Conservation (phyloP, 768 basidiomycete species). For the Gymnopilus junonius region DNA sequence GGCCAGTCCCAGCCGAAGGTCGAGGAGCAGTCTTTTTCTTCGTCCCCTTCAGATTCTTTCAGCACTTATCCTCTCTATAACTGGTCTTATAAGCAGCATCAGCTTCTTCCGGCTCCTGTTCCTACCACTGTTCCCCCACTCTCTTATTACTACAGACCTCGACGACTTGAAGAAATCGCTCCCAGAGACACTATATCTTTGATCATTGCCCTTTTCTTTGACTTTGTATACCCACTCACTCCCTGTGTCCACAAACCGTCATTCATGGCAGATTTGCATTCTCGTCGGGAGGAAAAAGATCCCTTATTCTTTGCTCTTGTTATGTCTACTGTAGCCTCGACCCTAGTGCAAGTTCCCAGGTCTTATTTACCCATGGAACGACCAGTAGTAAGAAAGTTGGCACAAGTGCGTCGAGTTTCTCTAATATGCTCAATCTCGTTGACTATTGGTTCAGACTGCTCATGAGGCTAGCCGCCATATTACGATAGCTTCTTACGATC, state of each 20-base stretch:
- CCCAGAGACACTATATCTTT: conserved; percentile 80
- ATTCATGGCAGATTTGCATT: conserved; percentile 88
- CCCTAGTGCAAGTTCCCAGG: conserved; percentile 86
- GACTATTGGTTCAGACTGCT: conserved; percentile 53
- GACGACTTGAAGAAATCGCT: conserved; percentile 80
- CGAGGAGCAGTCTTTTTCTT: conserved; percentile 48
- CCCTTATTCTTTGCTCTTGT: conserved; percentile 91
- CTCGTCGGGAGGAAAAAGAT: conserved; percentile 81
- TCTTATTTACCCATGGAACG: conserved; percentile 90
- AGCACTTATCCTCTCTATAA: conserved; percentile 69
- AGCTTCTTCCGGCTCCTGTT: conserved; percentile 45
- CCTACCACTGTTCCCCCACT: conserved; percentile 62
- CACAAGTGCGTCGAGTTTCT: conserved; percentile 45
- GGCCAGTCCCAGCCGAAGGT: conserved; percentile 38
- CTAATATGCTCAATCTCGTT: conserved; percentile 5
- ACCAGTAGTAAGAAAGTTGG: conserved; percentile 81
- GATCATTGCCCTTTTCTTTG: conserved; percentile 89
- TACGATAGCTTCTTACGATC: conserved; percentile 80
- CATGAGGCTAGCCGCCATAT: conserved; percentile 85
- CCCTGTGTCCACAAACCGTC: conserved; percentile 92
- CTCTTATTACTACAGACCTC: conserved; percentile 73
- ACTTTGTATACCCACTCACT: conserved; percentile 91
- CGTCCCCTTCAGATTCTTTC: conserved; percentile 55
- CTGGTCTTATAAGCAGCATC: conserved; percentile 74
- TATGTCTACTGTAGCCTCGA: conserved; percentile 87